Evolutionary conservation across 1,284 basidiomycete genomes (phyloP), one percentile per base, ranked within the genome.

Genomic region (Erythrobasidium hasegawianum): DNA sequence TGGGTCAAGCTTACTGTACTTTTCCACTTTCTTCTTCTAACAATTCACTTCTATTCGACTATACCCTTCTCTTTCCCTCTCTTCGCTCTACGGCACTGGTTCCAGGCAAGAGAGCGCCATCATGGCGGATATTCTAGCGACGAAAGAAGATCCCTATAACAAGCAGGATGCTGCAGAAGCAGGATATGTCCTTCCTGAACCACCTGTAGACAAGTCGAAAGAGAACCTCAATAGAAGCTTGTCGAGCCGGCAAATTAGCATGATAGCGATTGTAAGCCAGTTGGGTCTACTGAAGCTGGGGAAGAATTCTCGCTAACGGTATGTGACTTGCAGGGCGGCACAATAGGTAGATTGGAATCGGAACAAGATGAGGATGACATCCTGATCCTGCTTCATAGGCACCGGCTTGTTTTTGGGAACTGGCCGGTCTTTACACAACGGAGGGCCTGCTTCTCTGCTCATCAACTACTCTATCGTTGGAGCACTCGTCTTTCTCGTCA

Each of bases 391-490:
- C 20, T 57, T 65, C 27, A 8, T 20, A 47, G 43, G 43, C 4
- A 54, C 59, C 43, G 70, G 74, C 29, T 77, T 77, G 40, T 79
- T 78, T 67, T 58, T 78, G 27, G 77, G 75, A 57, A 74, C 75
- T 18, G 81, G 85, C 45, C 61, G 62, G 27, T 66, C 72, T 4
- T 68, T 79, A 11, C 68, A 69, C 52, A 73, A 78, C 54, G 80
- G 79, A 68, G 80, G 80, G 27, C 80, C 80, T 13, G 74, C 79
- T 33, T 78, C 78, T 73, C 72, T 79, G 2, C 72, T 79, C 50
- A 59, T 80, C 33, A 76, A 76, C 68, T 79, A 77, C 70, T 57
- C 59, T 8, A 10, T 66, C 3, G 56, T 66, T 29, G 64, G 64
- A 2, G 53, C 18, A 1, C 47, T 66, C 13, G 64, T 66, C 14